Evolutionary conservation across 2,329 filamentous ascomycete genomes (phyloP), one percentile per base, ranked within the genome.

Genomic region (Pleoardoris graminearum): DNA sequence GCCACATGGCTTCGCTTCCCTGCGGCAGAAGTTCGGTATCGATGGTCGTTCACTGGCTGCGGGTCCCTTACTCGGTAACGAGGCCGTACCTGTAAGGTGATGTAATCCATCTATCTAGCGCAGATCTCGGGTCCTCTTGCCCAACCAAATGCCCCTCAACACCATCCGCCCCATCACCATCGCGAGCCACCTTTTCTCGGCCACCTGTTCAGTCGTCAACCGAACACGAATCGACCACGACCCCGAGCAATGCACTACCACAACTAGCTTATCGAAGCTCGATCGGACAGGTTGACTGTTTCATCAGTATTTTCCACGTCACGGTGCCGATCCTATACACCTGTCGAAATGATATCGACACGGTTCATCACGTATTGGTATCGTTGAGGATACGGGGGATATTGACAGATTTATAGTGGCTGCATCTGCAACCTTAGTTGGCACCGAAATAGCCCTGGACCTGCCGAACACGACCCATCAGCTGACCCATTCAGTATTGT

Each of bases 101-200:
- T 27, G 43, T 23, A 36, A 46, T 46, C 14, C 30, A 27, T 12
- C 12, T 17, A 30, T 1, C 30, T 46, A 46, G 43, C 43, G 43
- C 16, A 46, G 43, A 46, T 46, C 30, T 23, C 43, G 42, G 25
- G 42, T 25, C 30, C 1, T 17, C 17, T 4, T 23, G 41, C 41
- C 42, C 42, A 35, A 45, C 42, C 42, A 35, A 23, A 19, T 39
- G 29, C 42, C 43, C 43, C 43, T 46, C 43, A 46, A 46, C 43
- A 46, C 43, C 43, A 46, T 27, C 21, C 43, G 43, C 30, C 22
- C 21, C 12, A 21, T 21, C 43, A 27, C 7, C 30, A 27, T 23
- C 6, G 14, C 11, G 21, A 10, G 30, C 19, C 19, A n/a, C 22
- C 2, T 44, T 11, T 17, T 16, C 12, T 30, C 3, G 10, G 12